Conservation (phyloP, 2,329 filamentous ascomycete genomes). For the Leptographium procerum region DNA sequence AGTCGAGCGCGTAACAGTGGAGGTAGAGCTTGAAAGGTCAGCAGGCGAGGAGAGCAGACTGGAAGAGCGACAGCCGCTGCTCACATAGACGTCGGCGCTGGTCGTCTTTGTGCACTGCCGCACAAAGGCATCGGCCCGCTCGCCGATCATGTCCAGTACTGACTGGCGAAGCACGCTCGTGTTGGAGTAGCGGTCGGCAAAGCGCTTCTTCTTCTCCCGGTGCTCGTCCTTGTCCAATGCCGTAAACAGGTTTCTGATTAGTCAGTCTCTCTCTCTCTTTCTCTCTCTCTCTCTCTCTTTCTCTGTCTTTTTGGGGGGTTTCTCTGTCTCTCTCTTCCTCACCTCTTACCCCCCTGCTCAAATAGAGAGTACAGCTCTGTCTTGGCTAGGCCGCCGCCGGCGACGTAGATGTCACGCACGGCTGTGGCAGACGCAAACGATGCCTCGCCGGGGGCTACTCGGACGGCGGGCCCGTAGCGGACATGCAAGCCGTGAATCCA, state of each 20-base stretch:
- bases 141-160: background rate
- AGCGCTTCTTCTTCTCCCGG: conserved; percentile 2
- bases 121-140: conserved; percentile 6
- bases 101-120: background rate
- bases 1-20: conserved; percentile 9
- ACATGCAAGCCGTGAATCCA: conserved; percentile 6
- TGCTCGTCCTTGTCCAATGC: conserved; percentile 3
- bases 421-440: conserved; percentile 4
- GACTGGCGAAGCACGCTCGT: background rate
- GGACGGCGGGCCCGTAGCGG: conserved; percentile 5
- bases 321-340: background rate
- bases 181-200: conserved; percentile 7
- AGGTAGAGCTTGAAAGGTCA: background rate
- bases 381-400: conserved; percentile 4
- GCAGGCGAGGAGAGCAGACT: background rate
- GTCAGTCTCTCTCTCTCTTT: background rate
- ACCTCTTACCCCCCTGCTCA: conserved; percentile 3
- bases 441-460: conserved; percentile 3
- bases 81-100: conserved; percentile 6
- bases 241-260: conserved; percentile 4
- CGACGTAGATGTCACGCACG: conserved; percentile 2
- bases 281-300: background rate
- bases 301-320: too few species aligned
- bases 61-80: background rate
- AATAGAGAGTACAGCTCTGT: conserved; percentile 7